These are phyloP conservation scores for Coffea eugenioides DNA, from an alignment of 257 asterid species.

Conservation along the genomic window DNA sequence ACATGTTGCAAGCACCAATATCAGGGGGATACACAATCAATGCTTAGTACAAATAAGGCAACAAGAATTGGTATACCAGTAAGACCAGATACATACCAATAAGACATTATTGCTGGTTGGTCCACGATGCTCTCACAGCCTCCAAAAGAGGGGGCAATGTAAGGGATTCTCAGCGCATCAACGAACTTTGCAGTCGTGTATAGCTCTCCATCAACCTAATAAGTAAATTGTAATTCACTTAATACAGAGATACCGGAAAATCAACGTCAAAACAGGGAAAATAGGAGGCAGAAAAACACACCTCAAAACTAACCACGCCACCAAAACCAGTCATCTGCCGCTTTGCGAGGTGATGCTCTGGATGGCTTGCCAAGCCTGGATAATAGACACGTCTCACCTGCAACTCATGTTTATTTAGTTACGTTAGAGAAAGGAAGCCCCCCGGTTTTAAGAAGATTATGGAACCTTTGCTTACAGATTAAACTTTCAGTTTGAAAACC, in stretches of 20 bases:
- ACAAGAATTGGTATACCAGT: not conserved
- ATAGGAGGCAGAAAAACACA: conserved; percentile 21
- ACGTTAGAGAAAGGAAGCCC: not conserved
- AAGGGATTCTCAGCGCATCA: conserved; percentile 73
- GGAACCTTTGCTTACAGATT: not conserved
- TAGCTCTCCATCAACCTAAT: conserved; percentile 81
- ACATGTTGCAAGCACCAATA: not conserved
- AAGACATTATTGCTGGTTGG: conserved; percentile 96
- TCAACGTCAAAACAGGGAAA: not conserved
- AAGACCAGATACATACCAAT: conserved; percentile 48
- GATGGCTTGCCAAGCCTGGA: conserved; percentile 91
- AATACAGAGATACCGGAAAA: conserved; percentile 6
- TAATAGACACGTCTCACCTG: conserved; percentile 86
- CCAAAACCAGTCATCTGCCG: conserved; percentile 94
- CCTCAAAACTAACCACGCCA: conserved; percentile 97
- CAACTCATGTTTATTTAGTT: conserved; percentile 17
- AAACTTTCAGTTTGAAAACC: not conserved
- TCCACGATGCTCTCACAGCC: conserved; percentile 95
- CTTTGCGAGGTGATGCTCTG: conserved; percentile 78
- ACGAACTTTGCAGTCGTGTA: conserved; percentile 66
- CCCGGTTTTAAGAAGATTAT: not conserved
- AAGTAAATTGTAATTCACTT: conserved; percentile 11
- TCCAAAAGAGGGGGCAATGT: conserved; percentile 94
- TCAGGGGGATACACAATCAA: not conserved
- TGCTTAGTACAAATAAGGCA: not conserved